phyloP scores from a whole-genome alignment of 768 basidiomycete species.

The Leccinum variicolor region DNA sequence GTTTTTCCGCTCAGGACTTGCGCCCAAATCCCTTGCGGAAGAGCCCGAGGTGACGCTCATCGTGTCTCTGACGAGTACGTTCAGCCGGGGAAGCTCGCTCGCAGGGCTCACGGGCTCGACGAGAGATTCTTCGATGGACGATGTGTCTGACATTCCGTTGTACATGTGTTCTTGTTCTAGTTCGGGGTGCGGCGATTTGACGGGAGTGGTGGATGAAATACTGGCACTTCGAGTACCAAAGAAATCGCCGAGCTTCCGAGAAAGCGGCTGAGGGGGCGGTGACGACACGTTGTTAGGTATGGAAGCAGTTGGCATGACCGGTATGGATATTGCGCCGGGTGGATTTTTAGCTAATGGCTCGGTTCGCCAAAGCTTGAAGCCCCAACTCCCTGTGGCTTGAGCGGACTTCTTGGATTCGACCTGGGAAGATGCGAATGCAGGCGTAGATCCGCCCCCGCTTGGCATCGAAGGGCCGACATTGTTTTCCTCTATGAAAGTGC shows the following conservation, averaged over 20 bases:
- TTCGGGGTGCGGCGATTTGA: constrained; percentile 23
- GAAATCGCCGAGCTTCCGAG: constrained; percentile 68
- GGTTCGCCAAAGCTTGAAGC: constrained; percentile 67
- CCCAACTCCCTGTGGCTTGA: constrained; percentile 48
- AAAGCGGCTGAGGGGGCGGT: constrained; percentile 43
- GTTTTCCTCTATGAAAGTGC: constrained; percentile 78
- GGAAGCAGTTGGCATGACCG: constrained; percentile 19
- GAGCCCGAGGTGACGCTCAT: constrained; percentile 26
- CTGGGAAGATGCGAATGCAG: constrained; percentile 19
- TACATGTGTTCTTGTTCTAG: constrained; percentile 25
- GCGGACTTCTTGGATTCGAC: constrained; percentile 32
- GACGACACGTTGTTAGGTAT: constrained; percentile 21
- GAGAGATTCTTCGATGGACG: constrained; percentile 36
- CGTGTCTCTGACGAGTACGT: constrained; percentile 30
- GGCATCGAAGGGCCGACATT: constrained; percentile 46
- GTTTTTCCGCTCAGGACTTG: constrained; percentile 29
- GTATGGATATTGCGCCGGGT: constrained; percentile 26
- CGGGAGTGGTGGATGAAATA: constrained; percentile 42
- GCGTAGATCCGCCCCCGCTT: constrained; percentile 12
- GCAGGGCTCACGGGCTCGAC: constrained; percentile 33
- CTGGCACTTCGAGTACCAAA: constrained; percentile 55
- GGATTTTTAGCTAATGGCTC: constrained; percentile 31
- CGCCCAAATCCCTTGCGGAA: constrained; percentile 23
- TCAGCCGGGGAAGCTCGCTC: constrained; percentile 24
- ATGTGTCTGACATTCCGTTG: constrained; percentile 32